Percentiles rank a stretch among this genome's conserved stretches.
These are phyloP conservation scores for Mucor plumbeus DNA, from an alignment of 371 early-diverging fungal species.

Conservation along the genomic window DNA sequence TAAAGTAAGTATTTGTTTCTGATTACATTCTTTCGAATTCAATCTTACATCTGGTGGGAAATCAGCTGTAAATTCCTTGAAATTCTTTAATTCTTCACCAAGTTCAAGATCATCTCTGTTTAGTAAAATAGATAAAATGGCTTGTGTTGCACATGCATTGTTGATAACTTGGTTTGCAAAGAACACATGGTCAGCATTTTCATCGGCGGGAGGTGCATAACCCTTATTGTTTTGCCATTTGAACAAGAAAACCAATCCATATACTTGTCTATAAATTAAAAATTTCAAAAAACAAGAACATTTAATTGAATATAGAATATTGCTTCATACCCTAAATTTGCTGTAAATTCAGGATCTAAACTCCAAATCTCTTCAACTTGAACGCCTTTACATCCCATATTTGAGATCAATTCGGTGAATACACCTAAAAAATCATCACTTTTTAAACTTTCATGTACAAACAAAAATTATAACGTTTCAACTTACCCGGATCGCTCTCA, in stretches of 20 bases:
- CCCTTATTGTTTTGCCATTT: slow-evolving; percentile 72
- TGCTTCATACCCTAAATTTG: slow-evolving; percentile 55
- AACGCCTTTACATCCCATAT: slow-evolving; percentile 83
- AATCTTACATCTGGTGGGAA: slow-evolving; percentile 78
- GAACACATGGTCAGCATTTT: slow-evolving; percentile 60
- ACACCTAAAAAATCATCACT: slow-evolving; percentile 61
- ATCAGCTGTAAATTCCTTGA: slow-evolving; percentile 80
- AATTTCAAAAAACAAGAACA: no score
- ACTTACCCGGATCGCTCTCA: slow-evolving; percentile 88
- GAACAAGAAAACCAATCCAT: slow-evolving; percentile 92
- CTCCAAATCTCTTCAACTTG: slow-evolving; percentile 87
- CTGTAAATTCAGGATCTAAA: slow-evolving; percentile 60
- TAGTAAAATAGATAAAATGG: slow-evolving; percentile 85
- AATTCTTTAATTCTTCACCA: slow-evolving; percentile 72
- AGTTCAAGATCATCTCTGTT: slow-evolving; percentile 77
- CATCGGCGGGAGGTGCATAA: slow-evolving; percentile 29
- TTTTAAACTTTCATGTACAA: not conserved
- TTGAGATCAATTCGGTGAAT: slow-evolving; percentile 87
- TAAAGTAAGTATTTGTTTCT: not conserved
- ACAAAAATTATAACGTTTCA: no score
- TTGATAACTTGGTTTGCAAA: slow-evolving; percentile 78
- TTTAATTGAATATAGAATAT: no score
- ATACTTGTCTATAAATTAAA: slow-evolving; percentile 62
- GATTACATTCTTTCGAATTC: not conserved
- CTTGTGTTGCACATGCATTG: slow-evolving; percentile 96